Percentiles rank a stretch among this genome's conserved stretches.
Conservation (phyloP, 2,329 filamentous ascomycete genomes). For the Metarhizium anisopliae region DNA sequence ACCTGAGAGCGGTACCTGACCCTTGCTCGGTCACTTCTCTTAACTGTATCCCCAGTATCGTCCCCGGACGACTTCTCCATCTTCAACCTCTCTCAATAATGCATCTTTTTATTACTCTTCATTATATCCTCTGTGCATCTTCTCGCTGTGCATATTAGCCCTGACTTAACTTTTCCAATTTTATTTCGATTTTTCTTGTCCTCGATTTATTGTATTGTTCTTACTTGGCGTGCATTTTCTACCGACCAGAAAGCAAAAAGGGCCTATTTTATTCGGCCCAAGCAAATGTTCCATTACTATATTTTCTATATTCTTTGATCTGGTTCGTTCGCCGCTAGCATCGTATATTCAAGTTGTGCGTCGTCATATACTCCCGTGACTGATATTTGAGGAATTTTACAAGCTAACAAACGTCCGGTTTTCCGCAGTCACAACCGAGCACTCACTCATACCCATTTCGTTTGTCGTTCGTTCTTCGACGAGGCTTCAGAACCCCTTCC, state of each 20-base stretch:
- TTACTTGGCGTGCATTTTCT: slow-evolving; percentile 2
- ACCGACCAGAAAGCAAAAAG: neutral
- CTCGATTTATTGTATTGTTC: neutral
- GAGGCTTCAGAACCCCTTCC: neutral
- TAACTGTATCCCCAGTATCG: neutral
- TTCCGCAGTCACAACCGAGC: neutral
- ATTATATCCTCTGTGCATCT: neutral
- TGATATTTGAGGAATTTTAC: neutral
- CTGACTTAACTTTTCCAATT: neutral
- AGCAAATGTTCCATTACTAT: neutral
- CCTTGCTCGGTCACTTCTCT: neutral
- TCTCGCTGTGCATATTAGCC: neutral
- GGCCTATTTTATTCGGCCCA: neutral
- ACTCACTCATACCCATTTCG: neutral
- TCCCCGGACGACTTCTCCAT: neutral
- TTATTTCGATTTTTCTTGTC: neutral
- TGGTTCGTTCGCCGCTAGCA: neutral
- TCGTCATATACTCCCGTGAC: neutral
- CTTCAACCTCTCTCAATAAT: neutral
- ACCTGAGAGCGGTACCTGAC: neutral
- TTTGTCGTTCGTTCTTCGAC: slow-evolving; percentile 5
- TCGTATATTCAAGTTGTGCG: neutral
- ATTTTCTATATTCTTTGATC: neutral
- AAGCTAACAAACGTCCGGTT: neutral
- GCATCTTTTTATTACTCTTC: neutral